Evolutionary conservation across 1,139 yeast genomes (phyloP).

Genomic region (Kurtzmaniella natalensis): DNA sequence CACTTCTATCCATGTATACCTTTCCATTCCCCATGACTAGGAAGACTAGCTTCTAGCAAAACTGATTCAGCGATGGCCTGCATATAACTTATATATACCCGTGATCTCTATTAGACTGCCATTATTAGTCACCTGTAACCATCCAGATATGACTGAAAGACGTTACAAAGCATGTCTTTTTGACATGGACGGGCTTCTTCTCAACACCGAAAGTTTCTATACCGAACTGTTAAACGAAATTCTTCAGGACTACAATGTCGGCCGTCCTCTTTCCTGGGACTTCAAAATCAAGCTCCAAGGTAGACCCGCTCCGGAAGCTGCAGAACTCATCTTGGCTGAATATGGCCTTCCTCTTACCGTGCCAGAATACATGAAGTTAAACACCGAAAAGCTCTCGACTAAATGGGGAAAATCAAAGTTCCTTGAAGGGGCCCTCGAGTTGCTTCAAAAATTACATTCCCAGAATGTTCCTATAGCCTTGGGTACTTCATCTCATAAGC

Average conservation of each 20-base stretch:
- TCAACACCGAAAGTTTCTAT: conserved; percentile 88
- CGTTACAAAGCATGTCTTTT: conserved; percentile 77
- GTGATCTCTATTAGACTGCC: too few relatives aligned
- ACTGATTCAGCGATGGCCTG: too few relatives aligned
- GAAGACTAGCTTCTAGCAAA: too few relatives aligned
- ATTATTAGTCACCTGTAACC: conserved; percentile 3
- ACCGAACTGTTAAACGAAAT: conserved; percentile 70
- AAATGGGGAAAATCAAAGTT: conserved; percentile 64
- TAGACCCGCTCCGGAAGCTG: conserved; percentile 69
- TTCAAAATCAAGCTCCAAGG: conserved; percentile 85
- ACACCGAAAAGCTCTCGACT: conserved; percentile 49
- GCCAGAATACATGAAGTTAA: conserved; percentile 52
- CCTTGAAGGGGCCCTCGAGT: conserved; percentile 80
- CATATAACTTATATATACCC: too few relatives aligned
- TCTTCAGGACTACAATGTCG: conserved; percentile 64
- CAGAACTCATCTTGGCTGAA: conserved; percentile 60
- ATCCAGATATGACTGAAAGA: conserved; percentile 3
- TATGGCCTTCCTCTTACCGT: conserved; percentile 65
- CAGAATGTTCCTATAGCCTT: conserved; percentile 73
- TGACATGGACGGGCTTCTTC: conserved; percentile 92
- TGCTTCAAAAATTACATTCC: conserved; percentile 47
- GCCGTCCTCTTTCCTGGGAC: conserved; percentile 78
- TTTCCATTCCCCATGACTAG: too few relatives aligned
- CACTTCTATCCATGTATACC: too few relatives aligned
- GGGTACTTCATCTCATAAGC: conserved; percentile 78